Evolutionary conservation across 2,329 filamentous ascomycete species (phyloP).

Genomic region (Venturiaceae sp.): DNA sequence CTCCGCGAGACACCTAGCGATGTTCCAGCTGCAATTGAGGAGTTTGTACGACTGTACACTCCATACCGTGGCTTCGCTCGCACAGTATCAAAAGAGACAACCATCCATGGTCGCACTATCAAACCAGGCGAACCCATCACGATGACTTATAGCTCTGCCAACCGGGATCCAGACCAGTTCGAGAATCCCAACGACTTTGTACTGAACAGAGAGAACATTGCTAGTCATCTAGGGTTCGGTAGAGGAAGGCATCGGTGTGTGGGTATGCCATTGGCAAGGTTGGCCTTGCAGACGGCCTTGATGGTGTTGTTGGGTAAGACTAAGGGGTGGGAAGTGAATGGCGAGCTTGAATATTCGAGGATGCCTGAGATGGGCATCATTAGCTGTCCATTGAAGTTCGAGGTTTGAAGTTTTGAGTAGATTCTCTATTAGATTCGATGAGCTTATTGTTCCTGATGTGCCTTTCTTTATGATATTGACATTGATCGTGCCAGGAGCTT

Average conservation of each 20-base stretch:
- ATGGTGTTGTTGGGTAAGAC: background rate
- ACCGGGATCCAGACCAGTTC: slow-evolving; percentile 7
- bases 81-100: slow-evolving; percentile 7
- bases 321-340: slow-evolving; percentile 7
- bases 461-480: background rate
- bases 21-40: slow-evolving; percentile 8
- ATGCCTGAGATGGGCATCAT: slow-evolving; percentile 10
- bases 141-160: slow-evolving; percentile 6
- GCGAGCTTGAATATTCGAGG: slow-evolving; percentile 4
- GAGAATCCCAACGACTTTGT: slow-evolving; percentile 2
- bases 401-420: no score
- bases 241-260: slow-evolving; percentile 6
- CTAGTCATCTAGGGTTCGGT: slow-evolving; percentile 7
- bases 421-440: no score
- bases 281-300: slow-evolving; percentile 4
- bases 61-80: slow-evolving; percentile 12
- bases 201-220: slow-evolving; percentile 6
- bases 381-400: slow-evolving; percentile 7
- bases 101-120: slow-evolving; percentile 5
- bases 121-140: slow-evolving; percentile 2
- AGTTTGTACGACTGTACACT: slow-evolving; percentile 12
- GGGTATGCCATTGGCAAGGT: slow-evolving; percentile 5
- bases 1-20: slow-evolving; percentile 8
- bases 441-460: background rate
- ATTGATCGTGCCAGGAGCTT: background rate